These are phyloP conservation scores for Ampelocalamus luodianensis DNA, from an alignment of 176 grass and related monocot genomes.

Conservation along the genomic window DNA sequence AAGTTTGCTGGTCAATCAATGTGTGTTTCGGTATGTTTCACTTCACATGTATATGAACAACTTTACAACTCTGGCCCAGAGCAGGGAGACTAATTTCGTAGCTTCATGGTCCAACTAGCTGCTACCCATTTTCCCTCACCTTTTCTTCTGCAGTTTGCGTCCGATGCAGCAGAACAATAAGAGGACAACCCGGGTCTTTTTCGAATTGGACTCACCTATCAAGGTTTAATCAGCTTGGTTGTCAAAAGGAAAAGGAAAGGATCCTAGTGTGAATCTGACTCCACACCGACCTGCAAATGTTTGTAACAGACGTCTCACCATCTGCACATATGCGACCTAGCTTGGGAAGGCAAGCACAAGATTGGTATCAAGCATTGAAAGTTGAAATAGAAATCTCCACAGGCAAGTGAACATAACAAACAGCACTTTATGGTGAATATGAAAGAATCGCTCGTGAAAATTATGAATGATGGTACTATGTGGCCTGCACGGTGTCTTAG, in stretches of 20 bases:
- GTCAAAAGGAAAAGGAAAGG: neutral
- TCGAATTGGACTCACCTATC: neutral
- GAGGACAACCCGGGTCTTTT: neutral
- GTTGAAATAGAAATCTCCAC: neutral
- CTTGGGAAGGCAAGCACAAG: neutral
- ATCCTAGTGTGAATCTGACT: neutral
- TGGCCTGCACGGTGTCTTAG: neutral
- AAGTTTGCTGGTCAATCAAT: too few species aligned
- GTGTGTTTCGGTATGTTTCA: too few species aligned
- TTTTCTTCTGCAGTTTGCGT: neutral
- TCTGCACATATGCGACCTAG: neutral
- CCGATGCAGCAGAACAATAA: neutral
- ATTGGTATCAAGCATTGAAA: neutral
- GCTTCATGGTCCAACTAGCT: neutral
- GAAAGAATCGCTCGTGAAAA: neutral
- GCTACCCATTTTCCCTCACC: neutral
- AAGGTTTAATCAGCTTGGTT: neutral
- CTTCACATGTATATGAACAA: too few species aligned
- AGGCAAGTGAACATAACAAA: too few species aligned
- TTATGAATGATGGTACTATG: neutral
- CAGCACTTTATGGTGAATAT: too few species aligned
- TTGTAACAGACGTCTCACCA: slow-evolving; percentile 6
- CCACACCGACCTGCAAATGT: slow-evolving; percentile 27
- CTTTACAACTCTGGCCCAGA: neutral
- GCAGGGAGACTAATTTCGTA: neutral